These are phyloP conservation scores for Starmerella stellata DNA, from an alignment of 805 yeast genomes.

Conservation along the genomic window DNA sequence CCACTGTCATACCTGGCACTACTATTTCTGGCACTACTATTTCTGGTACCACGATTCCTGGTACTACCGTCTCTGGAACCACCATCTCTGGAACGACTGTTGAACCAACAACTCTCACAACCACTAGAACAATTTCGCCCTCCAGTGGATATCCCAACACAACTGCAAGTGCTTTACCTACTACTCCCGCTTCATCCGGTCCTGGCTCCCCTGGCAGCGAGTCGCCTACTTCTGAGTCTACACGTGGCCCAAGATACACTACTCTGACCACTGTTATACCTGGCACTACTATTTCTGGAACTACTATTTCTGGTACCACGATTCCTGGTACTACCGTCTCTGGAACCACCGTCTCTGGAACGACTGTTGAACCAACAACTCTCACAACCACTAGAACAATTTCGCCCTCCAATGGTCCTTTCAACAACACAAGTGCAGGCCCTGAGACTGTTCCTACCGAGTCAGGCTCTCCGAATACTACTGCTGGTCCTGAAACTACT, in stretches of 20 bases:
- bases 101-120: slow-evolving; percentile 7
- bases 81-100: slow-evolving; percentile 6
- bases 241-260: neutral
- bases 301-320: neutral
- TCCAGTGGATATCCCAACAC: slow-evolving; percentile 4
- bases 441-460: no score
- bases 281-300: slow-evolving; percentile 9
- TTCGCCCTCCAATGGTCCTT: neutral
- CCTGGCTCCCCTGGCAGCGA: neutral
- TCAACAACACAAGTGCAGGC: slow-evolving; percentile 1
- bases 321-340: neutral
- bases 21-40: slow-evolving; percentile 1
- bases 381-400: neutral
- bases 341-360: slow-evolving; percentile 3
- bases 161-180: neutral
- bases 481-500: no score
- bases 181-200: neutral
- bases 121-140: slow-evolving; percentile 8
- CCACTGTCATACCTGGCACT: neutral
- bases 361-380: slow-evolving; percentile 3
- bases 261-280: slow-evolving; percentile 1
- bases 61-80: slow-evolving; percentile 8
- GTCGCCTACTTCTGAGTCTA: neutral
- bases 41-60: slow-evolving; percentile 8
- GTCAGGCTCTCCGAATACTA: no score